Conservation (phyloP, 371 early-diverging fungal species). For the Quaeritorhiza haematococci region DNA sequence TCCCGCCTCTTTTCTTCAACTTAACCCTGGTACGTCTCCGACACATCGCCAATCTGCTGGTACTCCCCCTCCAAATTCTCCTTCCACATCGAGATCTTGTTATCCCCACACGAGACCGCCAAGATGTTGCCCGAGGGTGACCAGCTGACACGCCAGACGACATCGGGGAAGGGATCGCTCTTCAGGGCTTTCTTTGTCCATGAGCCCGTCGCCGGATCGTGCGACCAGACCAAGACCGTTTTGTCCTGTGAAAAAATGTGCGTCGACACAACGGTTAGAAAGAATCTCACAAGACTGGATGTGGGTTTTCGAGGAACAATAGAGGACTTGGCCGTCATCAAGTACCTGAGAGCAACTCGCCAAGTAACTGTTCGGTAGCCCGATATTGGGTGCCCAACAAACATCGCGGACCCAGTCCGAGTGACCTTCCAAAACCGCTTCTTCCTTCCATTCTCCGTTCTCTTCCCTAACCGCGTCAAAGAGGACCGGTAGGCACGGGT, state of each 20-base stretch:
- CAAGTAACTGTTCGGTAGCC: slow-evolving; percentile 80
- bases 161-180: slow-evolving; percentile 86
- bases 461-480: slow-evolving; percentile 69
- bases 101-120: slow-evolving; percentile 94
- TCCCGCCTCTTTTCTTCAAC: too few relatives aligned
- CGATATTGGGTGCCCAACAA: slow-evolving; percentile 93
- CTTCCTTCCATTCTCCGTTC: slow-evolving; percentile 54
- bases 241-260: slow-evolving; percentile 57
- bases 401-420: slow-evolving; percentile 98
- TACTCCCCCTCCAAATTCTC: slow-evolving; percentile 85
- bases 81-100: slow-evolving; percentile 85
- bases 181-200: slow-evolving; percentile 72
- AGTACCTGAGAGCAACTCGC: slow-evolving; percentile 89
- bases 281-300: too few relatives aligned
- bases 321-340: too few relatives aligned
- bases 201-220: slow-evolving; percentile 51
- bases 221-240: slow-evolving; percentile 92
- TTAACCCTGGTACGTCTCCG: slow-evolving; percentile 59
- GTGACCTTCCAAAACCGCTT: slow-evolving; percentile 82
- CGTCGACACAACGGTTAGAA: not conserved
- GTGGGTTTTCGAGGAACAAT: too few relatives aligned
- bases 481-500: not conserved
- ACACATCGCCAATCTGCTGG: slow-evolving; percentile 5
- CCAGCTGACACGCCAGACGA: slow-evolving; percentile 97
- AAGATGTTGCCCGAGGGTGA: slow-evolving; percentile 89